Conservation (phyloP, 495 filamentous ascomycete genomes). For the Chlorociboria aeruginascens region DNA sequence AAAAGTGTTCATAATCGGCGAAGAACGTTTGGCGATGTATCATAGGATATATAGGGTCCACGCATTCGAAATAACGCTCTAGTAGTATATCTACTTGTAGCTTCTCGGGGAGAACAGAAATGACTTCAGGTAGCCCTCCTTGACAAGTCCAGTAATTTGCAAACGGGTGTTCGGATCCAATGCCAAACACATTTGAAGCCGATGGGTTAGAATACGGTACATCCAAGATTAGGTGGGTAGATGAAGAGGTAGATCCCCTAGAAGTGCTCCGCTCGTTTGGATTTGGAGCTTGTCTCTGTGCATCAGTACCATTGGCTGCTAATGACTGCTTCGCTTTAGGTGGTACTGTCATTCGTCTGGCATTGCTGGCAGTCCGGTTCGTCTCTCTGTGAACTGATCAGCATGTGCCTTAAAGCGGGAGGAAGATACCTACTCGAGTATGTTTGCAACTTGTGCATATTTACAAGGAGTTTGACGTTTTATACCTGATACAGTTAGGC, state of each 20-base stretch:
- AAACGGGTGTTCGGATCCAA: slow-evolving; percentile 53
- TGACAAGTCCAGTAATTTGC: slow-evolving; percentile 69
- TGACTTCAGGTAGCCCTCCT: slow-evolving; percentile 57
- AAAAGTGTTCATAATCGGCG: slow-evolving; percentile 60
- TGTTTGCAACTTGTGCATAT: slow-evolving; percentile 55
- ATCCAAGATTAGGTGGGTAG: slow-evolving; percentile 51
- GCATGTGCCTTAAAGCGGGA: not conserved
- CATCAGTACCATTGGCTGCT: slow-evolving; percentile 14
- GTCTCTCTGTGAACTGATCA: slow-evolving; percentile 29
- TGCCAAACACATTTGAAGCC: slow-evolving; percentile 57
- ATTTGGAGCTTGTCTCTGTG: slow-evolving; percentile 10
- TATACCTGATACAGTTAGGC: slow-evolving; percentile 28
- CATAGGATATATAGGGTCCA: slow-evolving; percentile 66
- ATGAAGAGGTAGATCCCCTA: slow-evolving; percentile 11
- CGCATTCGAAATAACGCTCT: slow-evolving; percentile 56
- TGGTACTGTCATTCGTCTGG: slow-evolving; percentile 45
- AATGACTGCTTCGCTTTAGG: slow-evolving; percentile 30
- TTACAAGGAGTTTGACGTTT: slow-evolving; percentile 58
- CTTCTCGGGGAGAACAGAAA: slow-evolving; percentile 56
- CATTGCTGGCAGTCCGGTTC: slow-evolving; percentile 32
- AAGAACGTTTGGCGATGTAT: slow-evolving; percentile 54
- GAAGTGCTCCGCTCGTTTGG: slow-evolving; percentile 11
- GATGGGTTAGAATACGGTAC: slow-evolving; percentile 50
- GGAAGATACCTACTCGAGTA: slow-evolving; percentile 44
- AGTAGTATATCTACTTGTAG: slow-evolving; percentile 60